Evolutionary conservation across 169 alveolate genomes (phyloP).

Genomic region (Cryptosporidium andersoni): DNA sequence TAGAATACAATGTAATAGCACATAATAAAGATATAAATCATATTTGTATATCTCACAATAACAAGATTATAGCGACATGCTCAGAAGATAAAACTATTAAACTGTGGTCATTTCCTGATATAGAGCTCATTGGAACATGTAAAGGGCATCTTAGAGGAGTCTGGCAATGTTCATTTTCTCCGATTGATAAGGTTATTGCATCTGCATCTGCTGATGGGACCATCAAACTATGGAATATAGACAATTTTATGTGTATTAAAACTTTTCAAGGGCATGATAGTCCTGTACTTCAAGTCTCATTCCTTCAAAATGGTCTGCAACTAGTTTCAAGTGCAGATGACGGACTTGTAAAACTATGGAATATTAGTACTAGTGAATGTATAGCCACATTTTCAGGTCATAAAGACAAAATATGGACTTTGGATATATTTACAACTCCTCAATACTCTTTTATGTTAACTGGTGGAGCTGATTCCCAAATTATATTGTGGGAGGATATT

Average conservation of each 20-base stretch:
- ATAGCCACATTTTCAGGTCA: slow-evolving; percentile 82
- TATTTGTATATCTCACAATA: slow-evolving; percentile 54
- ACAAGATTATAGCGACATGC: slow-evolving; percentile 79
- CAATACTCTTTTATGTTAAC: slow-evolving; percentile 17
- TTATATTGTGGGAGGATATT: slow-evolving; percentile 60
- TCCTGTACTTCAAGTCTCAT: slow-evolving; percentile 81
- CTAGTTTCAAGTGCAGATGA: slow-evolving; percentile 84
- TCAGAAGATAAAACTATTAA: slow-evolving; percentile 84
- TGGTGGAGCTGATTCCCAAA: slow-evolving; percentile 71
- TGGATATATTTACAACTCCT: slow-evolving; percentile 21
- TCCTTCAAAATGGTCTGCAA: slow-evolving; percentile 83
- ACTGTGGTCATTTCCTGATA: slow-evolving; percentile 78
- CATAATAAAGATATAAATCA: slow-evolving; percentile 60
- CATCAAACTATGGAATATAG: slow-evolving; percentile 87
- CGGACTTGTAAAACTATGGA: slow-evolving; percentile 87
- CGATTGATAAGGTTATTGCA: slow-evolving; percentile 79
- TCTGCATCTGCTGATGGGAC: slow-evolving; percentile 87
- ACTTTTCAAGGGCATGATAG: slow-evolving; percentile 89
- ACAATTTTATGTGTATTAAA: slow-evolving; percentile 79
- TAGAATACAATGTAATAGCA: slow-evolving; percentile 50
- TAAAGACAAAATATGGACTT: slow-evolving; percentile 80
- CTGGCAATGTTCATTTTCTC: slow-evolving; percentile 82
- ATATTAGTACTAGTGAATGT: slow-evolving; percentile 83
- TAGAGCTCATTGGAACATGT: slow-evolving; percentile 62
- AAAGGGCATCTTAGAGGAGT: slow-evolving; percentile 83